Percentiles rank a stretch among this genome's conserved stretches.
These are phyloP conservation scores for Phragmites australis DNA, from an alignment of 176 grass and related monocot genomes.

Conservation along the genomic window DNA sequence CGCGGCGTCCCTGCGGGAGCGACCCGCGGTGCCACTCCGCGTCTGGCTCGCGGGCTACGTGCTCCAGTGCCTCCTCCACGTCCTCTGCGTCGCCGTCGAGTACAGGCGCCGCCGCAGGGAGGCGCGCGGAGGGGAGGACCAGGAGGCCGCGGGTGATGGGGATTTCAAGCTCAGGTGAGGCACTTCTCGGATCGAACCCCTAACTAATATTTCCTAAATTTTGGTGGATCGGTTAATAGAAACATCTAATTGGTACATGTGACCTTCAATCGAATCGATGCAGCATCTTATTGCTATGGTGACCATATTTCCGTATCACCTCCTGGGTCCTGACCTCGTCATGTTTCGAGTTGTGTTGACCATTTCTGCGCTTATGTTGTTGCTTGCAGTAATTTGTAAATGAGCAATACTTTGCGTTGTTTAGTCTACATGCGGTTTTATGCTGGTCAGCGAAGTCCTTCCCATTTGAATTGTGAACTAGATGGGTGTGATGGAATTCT, in stretches of 20 bases:
- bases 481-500: too few relatives aligned
- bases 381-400: not conserved
- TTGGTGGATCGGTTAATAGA: not conserved
- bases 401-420: not conserved
- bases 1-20: slow-evolving; percentile 42
- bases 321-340: not conserved
- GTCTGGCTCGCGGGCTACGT: slow-evolving; percentile 59
- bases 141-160: slow-evolving; percentile 35
- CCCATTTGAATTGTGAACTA: not conserved
- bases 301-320: not conserved
- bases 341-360: not conserved
- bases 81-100: slow-evolving; percentile 63
- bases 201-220: not conserved
- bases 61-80: slow-evolving; percentile 65
- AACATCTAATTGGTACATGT: not conserved
- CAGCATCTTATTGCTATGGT: not conserved
- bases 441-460: not conserved
- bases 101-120: slow-evolving; percentile 48
- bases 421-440: too few relatives aligned
- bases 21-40: slow-evolving; percentile 53
- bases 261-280: not conserved
- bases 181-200: not conserved
- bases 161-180: slow-evolving; percentile 62
- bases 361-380: not conserved
- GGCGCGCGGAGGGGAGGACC: not conserved